Conservation (phyloP, 129 eudicot species). For the Gnaphalium uliginosum region DNA sequence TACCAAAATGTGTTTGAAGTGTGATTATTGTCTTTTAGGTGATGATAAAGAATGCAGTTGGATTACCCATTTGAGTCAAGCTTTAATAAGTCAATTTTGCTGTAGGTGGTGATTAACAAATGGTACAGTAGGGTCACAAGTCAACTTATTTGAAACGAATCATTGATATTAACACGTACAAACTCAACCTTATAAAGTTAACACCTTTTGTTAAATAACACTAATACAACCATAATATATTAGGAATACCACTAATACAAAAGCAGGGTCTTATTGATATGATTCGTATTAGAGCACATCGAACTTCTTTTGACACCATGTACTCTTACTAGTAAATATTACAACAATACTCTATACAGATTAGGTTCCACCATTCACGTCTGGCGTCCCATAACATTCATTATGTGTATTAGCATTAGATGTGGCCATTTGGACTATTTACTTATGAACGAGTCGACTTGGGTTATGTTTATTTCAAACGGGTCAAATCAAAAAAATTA, state of each 20-base stretch:
- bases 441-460: neutral
- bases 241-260: conserved; percentile 18
- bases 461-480: neutral
- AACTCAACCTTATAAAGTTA: conserved; percentile 17
- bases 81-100: conserved; percentile 29
- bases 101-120: conserved; percentile 37
- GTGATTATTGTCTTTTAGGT: conserved; percentile 24
- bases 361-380: conserved; percentile 15
- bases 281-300: conserved; percentile 25
- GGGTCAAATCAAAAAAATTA: neutral
- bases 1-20: conserved; percentile 28
- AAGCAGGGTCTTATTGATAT: conserved; percentile 25
- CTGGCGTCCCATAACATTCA: neutral
- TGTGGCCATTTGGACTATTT: neutral
- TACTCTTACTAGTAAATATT: conserved; percentile 11
- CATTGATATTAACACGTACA: conserved; percentile 19
- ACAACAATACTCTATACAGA: conserved; percentile 1
- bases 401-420: neutral
- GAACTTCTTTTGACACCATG: conserved; percentile 23
- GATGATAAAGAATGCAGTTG: conserved; percentile 34
- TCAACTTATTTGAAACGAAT: conserved; percentile 36
- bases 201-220: conserved; percentile 3
- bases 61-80: conserved; percentile 37
- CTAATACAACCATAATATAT: conserved; percentile 10
- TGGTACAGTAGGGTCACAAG: conserved; percentile 32